A percentile compares a stretch with the other conserved stretches of the same genome.
phyloP scores from a whole-genome alignment of 1,284 basidiomycete genomes.

The Rhodotorula sp. region DNA sequence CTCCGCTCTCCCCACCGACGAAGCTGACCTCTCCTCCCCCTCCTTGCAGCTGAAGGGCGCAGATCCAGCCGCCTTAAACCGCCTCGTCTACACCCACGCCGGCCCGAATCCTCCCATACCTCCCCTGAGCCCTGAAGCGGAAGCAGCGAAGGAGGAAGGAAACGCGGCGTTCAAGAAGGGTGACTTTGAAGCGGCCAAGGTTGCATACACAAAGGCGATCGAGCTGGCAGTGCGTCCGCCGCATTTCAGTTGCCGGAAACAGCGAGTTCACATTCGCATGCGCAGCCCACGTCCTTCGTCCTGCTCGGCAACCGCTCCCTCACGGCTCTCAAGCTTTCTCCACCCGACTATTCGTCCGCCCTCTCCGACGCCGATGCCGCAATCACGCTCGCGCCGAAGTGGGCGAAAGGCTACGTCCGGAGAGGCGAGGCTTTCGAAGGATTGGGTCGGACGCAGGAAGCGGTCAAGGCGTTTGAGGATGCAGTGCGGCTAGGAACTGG shows the following conservation, averaged over 20 bases:
- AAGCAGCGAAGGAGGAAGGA: conserved; percentile 33
- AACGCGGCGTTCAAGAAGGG: conserved; percentile 35
- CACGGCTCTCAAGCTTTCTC: conserved; percentile 22
- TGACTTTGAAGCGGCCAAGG: conserved; percentile 17
- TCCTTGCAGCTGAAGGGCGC: conserved; percentile 33
- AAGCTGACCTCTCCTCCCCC: not conserved
- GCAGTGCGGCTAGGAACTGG: conserved; percentile 23
- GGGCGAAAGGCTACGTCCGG: conserved; percentile 39
- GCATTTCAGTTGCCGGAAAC: too few species aligned
- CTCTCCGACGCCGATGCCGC: conserved; percentile 34
- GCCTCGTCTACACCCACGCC: conserved; percentile 34
- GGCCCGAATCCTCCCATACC: conserved; percentile 41
- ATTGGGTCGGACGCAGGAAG: conserved; percentile 11
- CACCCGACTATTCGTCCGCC: conserved; percentile 9
- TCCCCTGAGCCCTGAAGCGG: conserved; percentile 33
- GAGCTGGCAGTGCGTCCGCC: conserved; percentile 14
- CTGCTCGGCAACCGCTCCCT: conserved; percentile 37
- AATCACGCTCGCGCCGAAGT: conserved; percentile 25
- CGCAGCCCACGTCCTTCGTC: conserved; percentile 15
- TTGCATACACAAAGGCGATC: conserved; percentile 34
- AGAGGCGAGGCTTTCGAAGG: conserved; percentile 37
- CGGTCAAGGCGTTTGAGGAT: conserved; percentile 29
- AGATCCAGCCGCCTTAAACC: conserved; percentile 36
- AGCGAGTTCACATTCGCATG: not conserved
- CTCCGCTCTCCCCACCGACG: not conserved